Percentiles rank a stretch among this genome's conserved stretches.
Conservation (phyloP, 1,139 yeast species). For the Nadsonia starkeyi-henricii region DNA sequence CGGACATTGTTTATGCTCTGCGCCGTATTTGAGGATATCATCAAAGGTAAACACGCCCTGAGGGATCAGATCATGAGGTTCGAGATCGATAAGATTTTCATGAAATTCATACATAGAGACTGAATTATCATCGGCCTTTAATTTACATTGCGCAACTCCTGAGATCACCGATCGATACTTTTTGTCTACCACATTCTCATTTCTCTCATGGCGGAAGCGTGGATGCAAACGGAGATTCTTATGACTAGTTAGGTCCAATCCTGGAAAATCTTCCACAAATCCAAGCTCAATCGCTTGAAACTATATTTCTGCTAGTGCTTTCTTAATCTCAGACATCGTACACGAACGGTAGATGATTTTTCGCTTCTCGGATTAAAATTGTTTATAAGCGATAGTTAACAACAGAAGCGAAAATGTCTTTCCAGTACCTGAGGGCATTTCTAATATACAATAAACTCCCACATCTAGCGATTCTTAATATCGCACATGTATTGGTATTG, state of each 20-base stretch:
- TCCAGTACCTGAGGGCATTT: constrained; percentile 99
- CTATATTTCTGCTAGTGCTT: constrained; percentile 94
- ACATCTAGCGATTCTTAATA: constrained; percentile 83
- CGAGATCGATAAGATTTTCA: constrained; percentile 72
- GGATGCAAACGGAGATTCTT: constrained; percentile 91
- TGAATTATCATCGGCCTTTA: constrained; percentile 47
- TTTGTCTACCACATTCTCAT: constrained; percentile 89
- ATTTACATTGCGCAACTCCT: constrained; percentile 64
- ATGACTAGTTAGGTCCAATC: constrained; percentile 85
- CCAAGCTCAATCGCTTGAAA: constrained; percentile 75
- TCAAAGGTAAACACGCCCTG: constrained; percentile 93
- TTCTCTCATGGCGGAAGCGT: constrained; percentile 72
- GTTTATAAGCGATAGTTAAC: constrained; percentile 85
- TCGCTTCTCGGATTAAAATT: constrained; percentile 88
- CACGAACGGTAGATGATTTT: constrained; percentile 96
- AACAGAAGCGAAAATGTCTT: constrained; percentile 87
- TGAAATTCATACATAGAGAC: constrained; percentile 69
- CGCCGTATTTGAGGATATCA: constrained; percentile 61
- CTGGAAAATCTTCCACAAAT: constrained; percentile 67
- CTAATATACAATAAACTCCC: constrained; percentile 94
- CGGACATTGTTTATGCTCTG: constrained; percentile 73
- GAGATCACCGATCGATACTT: constrained; percentile 88
- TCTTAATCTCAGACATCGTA: constrained; percentile 98
- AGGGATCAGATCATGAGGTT: constrained; percentile 80
- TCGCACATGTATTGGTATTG: constrained; percentile 97